phyloP scores from a whole-genome alignment of 495 filamentous ascomycete genomes.

The Aspergillus cavernicola region DNA sequence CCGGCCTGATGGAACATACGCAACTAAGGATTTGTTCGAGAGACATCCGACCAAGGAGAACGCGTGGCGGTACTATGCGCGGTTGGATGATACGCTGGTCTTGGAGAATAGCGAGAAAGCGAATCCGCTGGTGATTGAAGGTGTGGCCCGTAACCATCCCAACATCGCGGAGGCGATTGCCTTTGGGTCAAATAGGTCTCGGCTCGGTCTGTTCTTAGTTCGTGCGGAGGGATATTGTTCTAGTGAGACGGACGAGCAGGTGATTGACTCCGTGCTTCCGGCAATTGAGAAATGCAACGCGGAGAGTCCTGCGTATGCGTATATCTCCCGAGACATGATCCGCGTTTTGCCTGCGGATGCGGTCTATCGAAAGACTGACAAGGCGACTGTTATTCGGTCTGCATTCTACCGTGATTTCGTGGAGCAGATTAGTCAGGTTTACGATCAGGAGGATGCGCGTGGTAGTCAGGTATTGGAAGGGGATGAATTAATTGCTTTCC shows the following conservation, averaged over 20 bases:
- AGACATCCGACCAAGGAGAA: slow-evolving; percentile 44
- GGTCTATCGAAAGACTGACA: slow-evolving; percentile 47
- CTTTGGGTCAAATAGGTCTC: slow-evolving; percentile 26
- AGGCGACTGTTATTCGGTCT: slow-evolving; percentile 49
- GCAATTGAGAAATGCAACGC: slow-evolving; percentile 41
- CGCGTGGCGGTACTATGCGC: slow-evolving; percentile 54
- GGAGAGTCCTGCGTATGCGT: slow-evolving; percentile 42
- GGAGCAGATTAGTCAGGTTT: slow-evolving; percentile 40
- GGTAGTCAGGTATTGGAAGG: slow-evolving; percentile 12
- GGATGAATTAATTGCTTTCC: slow-evolving; percentile 17
- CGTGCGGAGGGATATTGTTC: slow-evolving; percentile 23
- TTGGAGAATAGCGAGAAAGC: slow-evolving; percentile 63
- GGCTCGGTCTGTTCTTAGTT: slow-evolving; percentile 41
- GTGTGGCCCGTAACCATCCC: slow-evolving; percentile 23
- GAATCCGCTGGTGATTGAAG: slow-evolving; percentile 56
- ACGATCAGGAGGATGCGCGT: slow-evolving; percentile 23
- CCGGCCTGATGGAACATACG: slow-evolving; percentile 53
- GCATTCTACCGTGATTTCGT: slow-evolving; percentile 44
- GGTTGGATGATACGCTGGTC: slow-evolving; percentile 55
- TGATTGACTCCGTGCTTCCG: slow-evolving; percentile 43
- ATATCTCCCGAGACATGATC: slow-evolving; percentile 49
- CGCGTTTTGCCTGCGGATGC: slow-evolving; percentile 33
- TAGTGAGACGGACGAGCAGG: slow-evolving; percentile 28
- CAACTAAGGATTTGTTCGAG: slow-evolving; percentile 54
- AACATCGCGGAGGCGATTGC: slow-evolving; percentile 28